Evolutionary conservation across 495 filamentous ascomycete species (phyloP).

Genomic region (Hyaloscypha finlandica): DNA sequence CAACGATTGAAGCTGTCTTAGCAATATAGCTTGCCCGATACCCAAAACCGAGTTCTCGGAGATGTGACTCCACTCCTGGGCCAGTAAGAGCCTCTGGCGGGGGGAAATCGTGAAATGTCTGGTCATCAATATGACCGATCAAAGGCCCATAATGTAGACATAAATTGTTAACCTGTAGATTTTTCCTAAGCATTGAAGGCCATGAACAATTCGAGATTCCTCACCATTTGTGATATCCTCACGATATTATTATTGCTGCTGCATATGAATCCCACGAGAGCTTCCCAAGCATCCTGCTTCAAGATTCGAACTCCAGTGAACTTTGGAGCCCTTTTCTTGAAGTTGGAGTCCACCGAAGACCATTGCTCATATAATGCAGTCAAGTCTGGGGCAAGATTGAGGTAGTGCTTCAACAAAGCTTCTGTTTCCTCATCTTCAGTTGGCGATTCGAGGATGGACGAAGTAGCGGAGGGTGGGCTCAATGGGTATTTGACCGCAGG

Average conservation of each 20-base stretch:
- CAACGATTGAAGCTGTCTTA: conserved; percentile 76
- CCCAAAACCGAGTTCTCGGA: conserved; percentile 87
- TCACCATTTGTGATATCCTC: conserved; percentile 90
- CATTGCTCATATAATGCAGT: conserved; percentile 80
- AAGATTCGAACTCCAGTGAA: conserved; percentile 95
- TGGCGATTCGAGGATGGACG: neutral
- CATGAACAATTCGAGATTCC: neutral
- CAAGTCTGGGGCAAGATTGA: conserved; percentile 77
- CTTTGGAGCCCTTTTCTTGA: conserved; percentile 80
- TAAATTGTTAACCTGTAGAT: conserved; percentile 71
- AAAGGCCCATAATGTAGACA: conserved; percentile 81
- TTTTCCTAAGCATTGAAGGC: neutral
- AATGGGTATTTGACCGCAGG: conserved; percentile 37
- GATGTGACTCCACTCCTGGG: conserved; percentile 69
- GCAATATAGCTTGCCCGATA: conserved; percentile 93
- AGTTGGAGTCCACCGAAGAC: conserved; percentile 84
- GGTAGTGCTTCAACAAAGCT: conserved; percentile 72
- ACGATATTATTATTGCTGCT: conserved; percentile 98
- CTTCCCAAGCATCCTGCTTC: conserved; percentile 94
- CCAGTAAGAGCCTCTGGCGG: conserved; percentile 67
- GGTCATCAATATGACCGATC: conserved; percentile 68
- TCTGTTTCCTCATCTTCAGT: conserved; percentile 51
- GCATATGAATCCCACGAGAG: conserved; percentile 92
- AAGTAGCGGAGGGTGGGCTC: conserved; percentile 33
- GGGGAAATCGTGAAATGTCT: conserved; percentile 87